A percentile compares a stretch with the other conserved stretches of the same genome.
Evolutionary conservation across 208 protist species (phyloP).

Genomic region (Trypanosoma conorhini): DNA sequence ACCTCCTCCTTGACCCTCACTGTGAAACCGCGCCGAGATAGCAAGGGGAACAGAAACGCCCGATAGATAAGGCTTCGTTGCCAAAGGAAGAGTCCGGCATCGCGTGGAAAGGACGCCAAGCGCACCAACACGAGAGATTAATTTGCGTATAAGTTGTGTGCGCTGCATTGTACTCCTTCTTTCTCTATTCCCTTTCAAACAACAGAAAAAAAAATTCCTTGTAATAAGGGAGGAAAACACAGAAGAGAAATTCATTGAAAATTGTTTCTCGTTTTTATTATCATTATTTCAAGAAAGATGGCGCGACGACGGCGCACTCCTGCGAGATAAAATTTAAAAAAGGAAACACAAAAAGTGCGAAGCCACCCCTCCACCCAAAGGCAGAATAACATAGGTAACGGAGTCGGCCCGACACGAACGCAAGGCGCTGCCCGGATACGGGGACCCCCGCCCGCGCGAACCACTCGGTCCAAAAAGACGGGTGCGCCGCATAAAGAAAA

Average conservation of each 20-base stretch:
- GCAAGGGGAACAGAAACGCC: conserved; percentile 7
- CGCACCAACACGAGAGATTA: conserved; percentile 10
- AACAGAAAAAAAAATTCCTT: conserved; percentile 9
- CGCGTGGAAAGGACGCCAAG: conserved; percentile 7
- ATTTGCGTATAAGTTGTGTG: conserved; percentile 26
- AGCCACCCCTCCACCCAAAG: too few relatives aligned
- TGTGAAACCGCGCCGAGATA: conserved; percentile 61
- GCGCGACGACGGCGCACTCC: too few relatives aligned
- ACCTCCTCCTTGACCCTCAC: conserved; percentile 36
- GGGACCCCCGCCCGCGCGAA: too few relatives aligned
- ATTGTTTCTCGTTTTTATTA: conserved; percentile 6
- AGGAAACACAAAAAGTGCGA: too few relatives aligned
- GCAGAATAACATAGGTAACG: too few relatives aligned
- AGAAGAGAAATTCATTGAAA: not conserved
- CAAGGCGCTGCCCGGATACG: too few relatives aligned
- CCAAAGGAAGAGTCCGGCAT: conserved; percentile 15
- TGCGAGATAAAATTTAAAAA: too few relatives aligned
- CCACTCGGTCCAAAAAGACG: too few relatives aligned
- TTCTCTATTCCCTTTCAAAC: conserved; percentile 5
- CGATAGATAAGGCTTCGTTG: conserved; percentile 1
- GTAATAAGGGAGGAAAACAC: conserved; percentile 13
- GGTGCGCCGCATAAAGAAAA: too few relatives aligned
- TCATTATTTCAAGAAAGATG: not conserved
- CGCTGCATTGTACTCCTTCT: conserved; percentile 24
- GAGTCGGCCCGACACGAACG: too few relatives aligned